Evolutionary conservation across 1,139 yeast species (phyloP).

Genomic region (Lodderomyces beijingensis): DNA sequence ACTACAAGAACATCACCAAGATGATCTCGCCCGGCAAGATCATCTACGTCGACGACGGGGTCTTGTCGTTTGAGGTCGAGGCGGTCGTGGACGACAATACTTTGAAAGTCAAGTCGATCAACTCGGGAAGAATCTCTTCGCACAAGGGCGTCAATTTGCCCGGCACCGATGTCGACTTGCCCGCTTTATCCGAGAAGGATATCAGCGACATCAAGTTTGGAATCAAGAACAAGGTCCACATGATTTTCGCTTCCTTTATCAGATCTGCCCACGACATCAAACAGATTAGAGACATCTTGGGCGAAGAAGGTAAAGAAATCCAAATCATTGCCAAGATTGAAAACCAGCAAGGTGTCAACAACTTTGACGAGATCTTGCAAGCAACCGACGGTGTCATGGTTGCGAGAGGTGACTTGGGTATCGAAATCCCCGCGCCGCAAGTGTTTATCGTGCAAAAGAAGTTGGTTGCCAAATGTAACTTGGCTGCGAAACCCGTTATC

Average conservation of each 20-base stretch:
- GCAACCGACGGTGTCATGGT: constrained; percentile 99
- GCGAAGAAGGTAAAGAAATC: constrained; percentile 94
- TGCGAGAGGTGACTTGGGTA: constrained; percentile 99
- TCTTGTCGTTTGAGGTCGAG: constrained; percentile 86
- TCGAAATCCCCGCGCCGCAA: constrained; percentile 98
- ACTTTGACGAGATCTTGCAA: constrained; percentile 90
- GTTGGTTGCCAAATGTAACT: constrained; percentile 97
- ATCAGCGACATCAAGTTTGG: constrained; percentile 87
- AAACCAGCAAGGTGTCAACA: constrained; percentile 99
- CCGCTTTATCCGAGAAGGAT: constrained; percentile 97
- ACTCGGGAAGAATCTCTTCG: constrained; percentile 92
- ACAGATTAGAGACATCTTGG: constrained; percentile 89
- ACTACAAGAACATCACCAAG: constrained; percentile 93
- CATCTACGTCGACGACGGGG: constrained; percentile 97
- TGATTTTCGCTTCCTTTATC: constrained; percentile 97
- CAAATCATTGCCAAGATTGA: constrained; percentile 97
- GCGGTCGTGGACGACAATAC: constrained; percentile 76
- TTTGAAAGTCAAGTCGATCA: constrained; percentile 81
- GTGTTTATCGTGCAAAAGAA: constrained; percentile 98
- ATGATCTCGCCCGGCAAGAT: constrained; percentile 83
- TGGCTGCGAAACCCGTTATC: constrained; percentile 98
- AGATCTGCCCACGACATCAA: constrained; percentile 88
- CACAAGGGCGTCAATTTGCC: constrained; percentile 99
- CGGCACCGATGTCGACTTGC: constrained; percentile 97
- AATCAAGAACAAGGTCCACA: constrained; percentile 94